These are phyloP conservation scores for Paramecium primaurelia DNA, from an alignment of 73 alveolate genomes.

Conservation along the genomic window DNA sequence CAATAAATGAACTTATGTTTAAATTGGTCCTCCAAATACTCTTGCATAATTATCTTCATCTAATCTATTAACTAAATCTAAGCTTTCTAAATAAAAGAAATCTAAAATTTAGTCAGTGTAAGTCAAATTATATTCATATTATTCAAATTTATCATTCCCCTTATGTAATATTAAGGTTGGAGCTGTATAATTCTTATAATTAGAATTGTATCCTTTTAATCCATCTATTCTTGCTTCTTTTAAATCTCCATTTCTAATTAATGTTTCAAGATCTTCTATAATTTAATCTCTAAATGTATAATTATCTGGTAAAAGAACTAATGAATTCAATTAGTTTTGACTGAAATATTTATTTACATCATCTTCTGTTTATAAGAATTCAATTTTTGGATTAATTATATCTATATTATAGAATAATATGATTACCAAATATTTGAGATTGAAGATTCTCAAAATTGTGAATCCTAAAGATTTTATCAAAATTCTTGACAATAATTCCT, in stretches of 20 bases:
- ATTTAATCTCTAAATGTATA: background rate
- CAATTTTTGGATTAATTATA: background rate
- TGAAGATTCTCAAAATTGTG: background rate
- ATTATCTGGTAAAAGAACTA: background rate
- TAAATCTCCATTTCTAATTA: background rate
- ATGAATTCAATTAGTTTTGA: background rate
- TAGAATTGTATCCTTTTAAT: background rate
- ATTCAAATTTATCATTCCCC: background rate
- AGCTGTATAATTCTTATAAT: background rate
- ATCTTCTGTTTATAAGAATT: conserved; percentile 4
- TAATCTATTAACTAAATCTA: background rate
- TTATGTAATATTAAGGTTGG: background rate
- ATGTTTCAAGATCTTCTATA: background rate
- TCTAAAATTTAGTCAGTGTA: conserved; percentile 22
- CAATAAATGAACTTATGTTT: background rate
- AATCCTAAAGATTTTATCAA: background rate
- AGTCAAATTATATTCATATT: conserved; percentile 11
- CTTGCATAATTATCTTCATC: conserved; percentile 37
- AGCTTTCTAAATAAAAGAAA: conserved; percentile 20
- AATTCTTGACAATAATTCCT: background rate
- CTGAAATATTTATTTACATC: background rate
- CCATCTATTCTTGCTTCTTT: background rate
- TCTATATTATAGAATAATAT: background rate
- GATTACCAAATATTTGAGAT: background rate
- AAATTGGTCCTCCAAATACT: conserved; percentile 34